phyloP scores from a whole-genome alignment of 2,329 filamentous ascomycete genomes.

The Coleophoma eucalyptorum region DNA sequence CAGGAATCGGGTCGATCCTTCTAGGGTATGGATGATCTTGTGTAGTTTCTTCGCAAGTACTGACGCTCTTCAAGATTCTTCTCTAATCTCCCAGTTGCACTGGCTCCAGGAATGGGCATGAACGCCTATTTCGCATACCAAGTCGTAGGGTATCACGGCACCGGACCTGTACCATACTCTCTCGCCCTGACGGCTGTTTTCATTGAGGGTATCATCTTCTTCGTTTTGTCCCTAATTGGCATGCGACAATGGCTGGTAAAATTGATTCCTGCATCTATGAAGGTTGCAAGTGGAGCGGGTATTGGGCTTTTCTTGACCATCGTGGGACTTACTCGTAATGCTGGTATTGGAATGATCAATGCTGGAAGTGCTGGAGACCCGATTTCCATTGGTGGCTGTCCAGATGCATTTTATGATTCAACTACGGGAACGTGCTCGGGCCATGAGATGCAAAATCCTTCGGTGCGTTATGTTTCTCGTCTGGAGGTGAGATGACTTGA shows the following conservation, averaged over 20 bases:
- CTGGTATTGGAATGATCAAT: conserved; percentile 78
- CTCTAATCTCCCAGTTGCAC: not conserved
- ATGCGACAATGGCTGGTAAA: conserved; percentile 67
- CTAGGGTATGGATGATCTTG: conserved; percentile 80
- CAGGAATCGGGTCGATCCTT: conserved; percentile 67
- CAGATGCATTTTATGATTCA: conserved; percentile 42
- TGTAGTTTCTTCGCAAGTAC: conserved; percentile 54
- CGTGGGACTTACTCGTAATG: conserved; percentile 66
- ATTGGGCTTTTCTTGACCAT: conserved; percentile 59
- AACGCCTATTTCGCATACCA: conserved; percentile 64
- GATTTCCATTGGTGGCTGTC: conserved; percentile 71
- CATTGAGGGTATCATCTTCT: conserved; percentile 57
- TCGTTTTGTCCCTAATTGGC: conserved; percentile 58
- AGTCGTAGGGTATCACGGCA: conserved; percentile 54
- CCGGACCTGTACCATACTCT: conserved; percentile 48
- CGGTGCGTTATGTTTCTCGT: conserved; percentile 35
- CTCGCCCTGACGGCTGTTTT: conserved; percentile 59
- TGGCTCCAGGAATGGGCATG: conserved; percentile 58
- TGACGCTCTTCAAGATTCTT: not conserved
- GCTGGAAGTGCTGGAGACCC: conserved; percentile 62
- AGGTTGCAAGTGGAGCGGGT: conserved; percentile 58
- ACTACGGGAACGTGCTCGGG: conserved; percentile 44
- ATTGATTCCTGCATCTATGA: conserved; percentile 57
- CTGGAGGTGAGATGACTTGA: not conserved
- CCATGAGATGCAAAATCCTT: conserved; percentile 70